phyloP scores from a whole-genome alignment of 2,329 filamentous ascomycete genomes.

The Rhexocercosporidium sp. region DNA sequence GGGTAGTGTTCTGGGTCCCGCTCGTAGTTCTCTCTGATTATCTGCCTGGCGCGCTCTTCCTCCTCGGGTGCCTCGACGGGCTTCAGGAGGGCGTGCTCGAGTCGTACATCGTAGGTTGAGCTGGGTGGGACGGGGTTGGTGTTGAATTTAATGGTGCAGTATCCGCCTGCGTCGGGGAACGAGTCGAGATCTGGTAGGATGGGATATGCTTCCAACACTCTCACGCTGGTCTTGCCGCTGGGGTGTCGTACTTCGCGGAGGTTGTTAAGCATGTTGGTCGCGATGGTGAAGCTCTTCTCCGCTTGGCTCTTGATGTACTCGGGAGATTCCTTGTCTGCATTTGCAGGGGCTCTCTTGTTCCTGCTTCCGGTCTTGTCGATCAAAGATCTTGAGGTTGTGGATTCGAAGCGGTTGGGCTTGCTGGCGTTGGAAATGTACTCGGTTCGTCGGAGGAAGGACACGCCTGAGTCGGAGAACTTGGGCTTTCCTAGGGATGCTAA shows the following conservation, averaged over 20 bases:
- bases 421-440: slow-evolving; percentile 83
- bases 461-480: slow-evolving; percentile 74
- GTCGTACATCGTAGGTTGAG: slow-evolving; percentile 61
- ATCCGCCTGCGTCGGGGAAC: slow-evolving; percentile 73
- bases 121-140: slow-evolving; percentile 64
- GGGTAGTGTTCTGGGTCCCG: slow-evolving; percentile 61
- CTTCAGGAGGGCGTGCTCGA: slow-evolving; percentile 65
- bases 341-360: slow-evolving; percentile 52
- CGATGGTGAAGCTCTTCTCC: slow-evolving; percentile 63
- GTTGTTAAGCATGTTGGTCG: slow-evolving; percentile 59
- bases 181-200: slow-evolving; percentile 69
- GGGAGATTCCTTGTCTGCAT: slow-evolving; percentile 62
- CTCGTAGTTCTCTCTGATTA: slow-evolving; percentile 59
- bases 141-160: slow-evolving; percentile 72
- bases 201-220: slow-evolving; percentile 63
- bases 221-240: slow-evolving; percentile 56
- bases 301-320: slow-evolving; percentile 73
- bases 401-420: slow-evolving; percentile 55
- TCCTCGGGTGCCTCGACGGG: slow-evolving; percentile 61
- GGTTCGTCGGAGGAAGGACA: slow-evolving; percentile 93
- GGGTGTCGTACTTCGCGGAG: slow-evolving; percentile 61
- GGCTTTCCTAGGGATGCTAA: slow-evolving; percentile 86
- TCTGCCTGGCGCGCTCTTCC: slow-evolving; percentile 54
- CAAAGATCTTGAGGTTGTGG: slow-evolving; percentile 58
- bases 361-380: slow-evolving; percentile 46